Evolutionary conservation across 73 alveolate species (phyloP).

Genomic region (Symbiodinium natans): DNA sequence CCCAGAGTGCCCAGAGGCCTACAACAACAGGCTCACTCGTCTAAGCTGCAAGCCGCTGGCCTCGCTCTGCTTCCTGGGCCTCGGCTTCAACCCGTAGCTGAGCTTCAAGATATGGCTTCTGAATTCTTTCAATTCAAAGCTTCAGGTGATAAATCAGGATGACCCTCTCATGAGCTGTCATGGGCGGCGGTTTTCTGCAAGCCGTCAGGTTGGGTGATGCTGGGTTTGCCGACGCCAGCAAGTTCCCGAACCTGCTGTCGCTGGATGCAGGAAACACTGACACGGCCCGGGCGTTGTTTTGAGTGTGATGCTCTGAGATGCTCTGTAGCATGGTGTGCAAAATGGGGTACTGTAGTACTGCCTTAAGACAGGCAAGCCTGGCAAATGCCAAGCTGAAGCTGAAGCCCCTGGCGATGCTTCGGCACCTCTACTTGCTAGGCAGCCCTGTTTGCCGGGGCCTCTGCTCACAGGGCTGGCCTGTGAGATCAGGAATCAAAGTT

Average conservation of each 20-base stretch:
- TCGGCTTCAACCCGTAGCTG: background rate
- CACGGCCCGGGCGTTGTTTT: background rate
- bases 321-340: too few species aligned
- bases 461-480: too few species aligned
- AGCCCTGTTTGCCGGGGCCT: background rate
- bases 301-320: too few species aligned
- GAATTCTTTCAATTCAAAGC: too few species aligned
- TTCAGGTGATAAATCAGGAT: too few species aligned
- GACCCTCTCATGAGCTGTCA: too few species aligned
- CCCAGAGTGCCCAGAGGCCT: background rate
- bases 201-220: background rate
- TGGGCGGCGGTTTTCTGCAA: too few species aligned
- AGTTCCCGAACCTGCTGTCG: background rate
- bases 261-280: background rate
- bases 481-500: too few species aligned
- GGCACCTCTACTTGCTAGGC: background rate
- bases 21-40: background rate
- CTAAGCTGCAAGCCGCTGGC: background rate
- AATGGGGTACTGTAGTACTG: too few species aligned
- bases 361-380: background rate
- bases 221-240: background rate
- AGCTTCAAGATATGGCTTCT: too few species aligned
- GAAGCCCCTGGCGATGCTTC: background rate
- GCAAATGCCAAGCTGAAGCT: background rate
- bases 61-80: background rate